Base-by-base conservation (phyloP, 345 rosid species). In the Murraya koenigii region DNA sequence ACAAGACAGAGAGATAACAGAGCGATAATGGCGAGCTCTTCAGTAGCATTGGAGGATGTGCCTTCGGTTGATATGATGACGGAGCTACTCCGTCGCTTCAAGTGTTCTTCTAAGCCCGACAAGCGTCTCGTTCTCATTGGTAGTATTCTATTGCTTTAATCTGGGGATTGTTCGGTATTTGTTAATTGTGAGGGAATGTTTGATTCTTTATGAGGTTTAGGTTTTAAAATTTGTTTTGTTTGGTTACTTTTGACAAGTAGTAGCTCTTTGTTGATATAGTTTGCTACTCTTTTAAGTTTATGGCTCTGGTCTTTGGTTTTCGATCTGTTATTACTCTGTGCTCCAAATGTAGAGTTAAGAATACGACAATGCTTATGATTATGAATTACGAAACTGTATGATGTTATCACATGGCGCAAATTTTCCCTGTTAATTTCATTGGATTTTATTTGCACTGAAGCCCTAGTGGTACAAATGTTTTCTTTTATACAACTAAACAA, bases 81-180 rank as follows among this genome's bases (percentile, higher is more conserved):
- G 62, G 97, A 94, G 86, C 89, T 94, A 75, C 95, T 94, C 80
- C 97, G 94, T 47, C 95, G 97, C 30, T 30, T 94, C 80, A 89
- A 87, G 82, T 94, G 98, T 86, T 83, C 97, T 13, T 74, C 91
- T 71, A 91, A 89, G 77, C 97, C 97, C 13, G 97, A 93, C 88
- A 93, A 91, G 78, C 95, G 97, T 76, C 95, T 94, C 89, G 83
- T 94, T 79, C 90, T 94, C 87, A 87, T 94, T 8, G 98, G 98
- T 93, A 80, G 25, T 32, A 66, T 26, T 63, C 64, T 33, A 54
- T 38, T 35, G 30, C 32, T 11, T 30, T 63, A 58, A 4, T 15
- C 58, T 35, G 28, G 26, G 44, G 5, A 2, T 33, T 47, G 68
- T 41, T n/a, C 39, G 23, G 13, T 10, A 19, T 47, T 4, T 30